These are phyloP conservation scores for Stephania cephalantha DNA, from an alignment of 164 flowering plant genomes.

Conservation along the genomic window DNA sequence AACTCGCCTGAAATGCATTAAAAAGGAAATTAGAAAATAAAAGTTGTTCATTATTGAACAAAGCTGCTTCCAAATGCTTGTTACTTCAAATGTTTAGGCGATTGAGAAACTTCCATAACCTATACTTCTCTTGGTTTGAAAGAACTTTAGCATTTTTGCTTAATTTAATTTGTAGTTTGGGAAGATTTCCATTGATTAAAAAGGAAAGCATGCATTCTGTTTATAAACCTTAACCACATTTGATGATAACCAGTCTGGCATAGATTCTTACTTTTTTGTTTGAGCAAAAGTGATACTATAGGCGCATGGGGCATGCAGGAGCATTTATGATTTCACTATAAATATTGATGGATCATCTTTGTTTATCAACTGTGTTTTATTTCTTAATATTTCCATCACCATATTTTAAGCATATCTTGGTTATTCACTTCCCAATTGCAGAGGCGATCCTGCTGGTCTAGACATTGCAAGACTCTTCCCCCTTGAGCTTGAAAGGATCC, in stretches of 20 bases:
- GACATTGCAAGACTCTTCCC: constrained; percentile 18
- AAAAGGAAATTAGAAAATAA: not conserved
- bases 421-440: constrained; percentile 12
- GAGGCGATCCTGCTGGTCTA: constrained; percentile 46
- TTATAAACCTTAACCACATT: too few species aligned
- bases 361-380: not conserved
- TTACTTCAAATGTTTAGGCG: not conserved
- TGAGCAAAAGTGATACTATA: too few species aligned
- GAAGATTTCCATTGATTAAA: too few species aligned
- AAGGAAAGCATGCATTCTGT: too few species aligned
- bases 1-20: not conserved
- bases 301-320: too few species aligned
- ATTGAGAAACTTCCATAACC: not conserved
- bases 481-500: constrained; percentile 23
- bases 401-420: not conserved
- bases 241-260: too few species aligned
- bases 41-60: not conserved
- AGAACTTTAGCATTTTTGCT: not conserved
- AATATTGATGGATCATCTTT: too few species aligned
- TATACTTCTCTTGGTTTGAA: not conserved
- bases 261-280: too few species aligned
- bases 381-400: not conserved
- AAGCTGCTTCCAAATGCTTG: not conserved
- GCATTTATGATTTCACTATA: too few species aligned
- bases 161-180: not conserved